These are phyloP conservation scores for Debaryomyces robertsiae DNA, from an alignment of 1,139 yeast genomes.

Conservation along the genomic window DNA sequence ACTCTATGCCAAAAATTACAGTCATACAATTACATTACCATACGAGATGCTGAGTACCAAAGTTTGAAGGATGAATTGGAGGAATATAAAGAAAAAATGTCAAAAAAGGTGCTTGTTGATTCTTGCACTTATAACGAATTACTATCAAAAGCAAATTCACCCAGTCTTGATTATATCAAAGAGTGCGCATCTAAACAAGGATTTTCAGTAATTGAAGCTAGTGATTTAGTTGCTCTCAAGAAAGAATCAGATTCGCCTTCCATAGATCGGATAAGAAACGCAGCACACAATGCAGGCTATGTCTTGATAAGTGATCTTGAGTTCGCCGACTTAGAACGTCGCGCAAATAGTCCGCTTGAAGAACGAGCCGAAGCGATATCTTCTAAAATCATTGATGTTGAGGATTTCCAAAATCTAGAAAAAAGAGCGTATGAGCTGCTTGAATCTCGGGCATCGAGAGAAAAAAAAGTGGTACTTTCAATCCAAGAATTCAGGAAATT, in stretches of 20 bases:
- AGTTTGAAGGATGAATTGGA: constrained; percentile 17
- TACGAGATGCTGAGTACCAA: constrained; percentile 24
- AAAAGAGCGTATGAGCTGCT: constrained; percentile 12
- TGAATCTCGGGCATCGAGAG: constrained; percentile 19
- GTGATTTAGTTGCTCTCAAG: constrained; percentile 6
- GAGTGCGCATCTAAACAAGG: constrained; percentile 33
- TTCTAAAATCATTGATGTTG: constrained; percentile 19
- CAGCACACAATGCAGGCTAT: constrained; percentile 22
- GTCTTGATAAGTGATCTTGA: constrained; percentile 20
- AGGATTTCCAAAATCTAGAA: constrained; percentile 20
- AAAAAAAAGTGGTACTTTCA: constrained; percentile 16
- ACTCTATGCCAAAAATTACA: constrained; percentile 29
- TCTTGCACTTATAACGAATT: constrained; percentile 1
- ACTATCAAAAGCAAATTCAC: neutral
- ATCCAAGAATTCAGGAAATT: constrained; percentile 12
- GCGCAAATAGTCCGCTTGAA: constrained; percentile 20
- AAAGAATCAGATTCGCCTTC: constrained; percentile 6
- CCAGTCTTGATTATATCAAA: constrained; percentile 24
- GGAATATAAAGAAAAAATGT: neutral
- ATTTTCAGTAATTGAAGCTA: constrained; percentile 7
- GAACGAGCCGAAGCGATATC: constrained; percentile 20
- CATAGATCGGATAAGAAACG: constrained; percentile 24
- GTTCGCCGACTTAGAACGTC: constrained; percentile 24
- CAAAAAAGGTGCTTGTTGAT: constrained; percentile 2
- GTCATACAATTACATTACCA: constrained; percentile 18